These are phyloP conservation scores for Sporothrix pseudoabietina DNA, from an alignment of 2,329 filamentous ascomycete genomes.

Conservation along the genomic window DNA sequence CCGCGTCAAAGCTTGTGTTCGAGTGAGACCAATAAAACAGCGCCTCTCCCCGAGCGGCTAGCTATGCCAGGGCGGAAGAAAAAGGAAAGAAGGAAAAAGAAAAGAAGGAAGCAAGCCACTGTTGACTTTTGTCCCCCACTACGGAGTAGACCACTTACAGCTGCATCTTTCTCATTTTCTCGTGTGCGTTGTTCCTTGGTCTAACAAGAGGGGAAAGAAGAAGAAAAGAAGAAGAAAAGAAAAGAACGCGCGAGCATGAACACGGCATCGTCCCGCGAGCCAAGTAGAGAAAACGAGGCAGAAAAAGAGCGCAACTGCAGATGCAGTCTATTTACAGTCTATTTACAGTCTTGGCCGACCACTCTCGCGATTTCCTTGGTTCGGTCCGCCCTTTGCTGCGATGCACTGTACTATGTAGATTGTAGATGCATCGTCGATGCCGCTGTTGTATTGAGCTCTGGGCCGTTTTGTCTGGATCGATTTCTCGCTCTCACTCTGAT, in stretches of 20 bases:
- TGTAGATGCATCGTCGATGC: background rate
- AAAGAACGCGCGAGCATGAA: background rate
- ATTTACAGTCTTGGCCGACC: background rate
- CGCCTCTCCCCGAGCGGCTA: background rate
- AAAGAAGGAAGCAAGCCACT: background rate
- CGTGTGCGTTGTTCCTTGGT: background rate
- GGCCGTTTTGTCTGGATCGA: background rate
- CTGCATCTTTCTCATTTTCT: background rate
- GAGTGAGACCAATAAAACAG: background rate
- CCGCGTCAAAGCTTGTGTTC: background rate
- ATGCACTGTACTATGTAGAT: too few relatives aligned
- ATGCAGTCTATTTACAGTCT: constrained; percentile 10
- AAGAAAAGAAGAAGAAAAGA: too few relatives aligned
- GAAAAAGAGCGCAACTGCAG: background rate
- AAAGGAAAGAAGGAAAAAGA: background rate
- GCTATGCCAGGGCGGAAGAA: background rate
- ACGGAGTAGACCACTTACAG: background rate
- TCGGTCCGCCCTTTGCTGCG: background rate
- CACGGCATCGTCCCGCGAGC: background rate
- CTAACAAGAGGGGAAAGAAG: background rate
- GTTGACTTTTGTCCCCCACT: background rate
- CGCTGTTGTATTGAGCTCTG: background rate
- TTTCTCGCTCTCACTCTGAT: background rate
- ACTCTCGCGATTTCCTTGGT: background rate
- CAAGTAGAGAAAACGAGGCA: background rate